Conservation (phyloP, 2,329 filamentous ascomycete genomes). For the Fusarium sp. region DNA sequence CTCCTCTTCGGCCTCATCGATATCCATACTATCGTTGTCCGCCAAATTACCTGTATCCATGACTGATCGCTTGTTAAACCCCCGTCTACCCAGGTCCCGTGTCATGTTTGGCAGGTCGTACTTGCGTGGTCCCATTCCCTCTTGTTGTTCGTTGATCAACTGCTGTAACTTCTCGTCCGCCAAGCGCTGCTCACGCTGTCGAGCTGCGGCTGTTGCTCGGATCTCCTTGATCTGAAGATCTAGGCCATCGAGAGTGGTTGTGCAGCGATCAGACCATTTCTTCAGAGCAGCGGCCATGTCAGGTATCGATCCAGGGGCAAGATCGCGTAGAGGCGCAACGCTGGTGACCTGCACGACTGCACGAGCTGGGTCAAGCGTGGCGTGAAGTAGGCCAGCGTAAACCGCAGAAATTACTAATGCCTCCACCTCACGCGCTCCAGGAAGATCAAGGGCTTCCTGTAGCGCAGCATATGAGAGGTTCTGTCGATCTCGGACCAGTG, state of each 20-base stretch:
- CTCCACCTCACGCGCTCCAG: slow-evolving; percentile 77
- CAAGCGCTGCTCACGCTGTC: slow-evolving; percentile 60
- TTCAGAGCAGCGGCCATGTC: slow-evolving; percentile 73
- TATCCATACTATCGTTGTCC: slow-evolving; percentile 63
- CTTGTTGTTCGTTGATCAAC: slow-evolving; percentile 59
- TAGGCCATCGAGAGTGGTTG: slow-evolving; percentile 75
- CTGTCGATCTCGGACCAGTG: slow-evolving; percentile 73
- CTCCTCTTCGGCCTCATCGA: slow-evolving; percentile 63
- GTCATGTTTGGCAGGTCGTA: slow-evolving; percentile 32
- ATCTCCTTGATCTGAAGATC: slow-evolving; percentile 78
- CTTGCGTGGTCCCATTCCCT: slow-evolving; percentile 48
- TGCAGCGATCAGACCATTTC: slow-evolving; percentile 83
- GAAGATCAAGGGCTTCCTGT: slow-evolving; percentile 71
- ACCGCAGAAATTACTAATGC: slow-evolving; percentile 86
- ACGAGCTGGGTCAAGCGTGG: slow-evolving; percentile 82
- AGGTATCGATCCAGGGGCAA: slow-evolving; percentile 76
- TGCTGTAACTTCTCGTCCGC: slow-evolving; percentile 60
- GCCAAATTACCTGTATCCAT: slow-evolving; percentile 55
- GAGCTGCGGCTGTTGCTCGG: slow-evolving; percentile 63
- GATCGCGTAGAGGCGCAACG: slow-evolving; percentile 86
- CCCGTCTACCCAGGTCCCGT: slow-evolving; percentile 42
- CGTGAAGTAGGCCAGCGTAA: slow-evolving; percentile 83
- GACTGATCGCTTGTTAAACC: slow-evolving; percentile 49
- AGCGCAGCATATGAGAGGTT: slow-evolving; percentile 80
- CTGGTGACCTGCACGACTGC: slow-evolving; percentile 80